Evolutionary conservation across 768 basidiomycete genomes (phyloP), one percentile per base, ranked within the genome.

Genomic region (Butyriboletus loyo): DNA sequence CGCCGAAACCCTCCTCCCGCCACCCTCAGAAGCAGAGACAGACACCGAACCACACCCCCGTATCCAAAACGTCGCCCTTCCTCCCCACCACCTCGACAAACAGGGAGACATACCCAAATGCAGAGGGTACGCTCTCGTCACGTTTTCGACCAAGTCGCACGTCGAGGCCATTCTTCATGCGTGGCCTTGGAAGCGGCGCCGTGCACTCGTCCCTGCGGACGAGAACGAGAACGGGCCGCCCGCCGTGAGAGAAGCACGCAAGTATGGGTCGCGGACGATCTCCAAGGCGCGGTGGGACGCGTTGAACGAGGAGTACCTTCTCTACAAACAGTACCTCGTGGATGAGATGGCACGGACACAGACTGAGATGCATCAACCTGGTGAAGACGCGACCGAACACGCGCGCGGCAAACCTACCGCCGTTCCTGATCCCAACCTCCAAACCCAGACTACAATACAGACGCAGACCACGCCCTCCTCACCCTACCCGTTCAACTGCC

Each of bases 121-220:
- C 67, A 91, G 86, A 72, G 86, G 87, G 2, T 92, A 91, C 55
- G 87, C 88, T 0, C 78, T 92, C 27, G 71, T 92, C 49, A 82
- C 82, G 0, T 71, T 92, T 39, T 66, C 73, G 3, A 52, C 67
- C 5, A 32, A 63, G 1, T 65, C 70, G 1, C 76, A 82, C 24
- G 74, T 70, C 3, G 67, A 77, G 8, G 53, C 63, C 2, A 54
- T 92, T 0, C 64, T 82, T 1, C 35, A 68, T 0, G 59, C 61
- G 22, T 92, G 87, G 85, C 83, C 84, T 7, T 92, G 90, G 87
- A 66, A 73, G 37, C 70, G 66, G 1, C 46, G 39, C 2, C 27
- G 5, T 11, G 4, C 11, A 2, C 25, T 22, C 10, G 41, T 25
- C 21, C 21, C 55, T 17, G 22, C 34, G 9, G 30, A 52, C 22